Percentiles rank a stretch among this genome's conserved stretches.
These are phyloP conservation scores for Tricholoma terreum DNA, from an alignment of 768 basidiomycete genomes.

Conservation along the genomic window DNA sequence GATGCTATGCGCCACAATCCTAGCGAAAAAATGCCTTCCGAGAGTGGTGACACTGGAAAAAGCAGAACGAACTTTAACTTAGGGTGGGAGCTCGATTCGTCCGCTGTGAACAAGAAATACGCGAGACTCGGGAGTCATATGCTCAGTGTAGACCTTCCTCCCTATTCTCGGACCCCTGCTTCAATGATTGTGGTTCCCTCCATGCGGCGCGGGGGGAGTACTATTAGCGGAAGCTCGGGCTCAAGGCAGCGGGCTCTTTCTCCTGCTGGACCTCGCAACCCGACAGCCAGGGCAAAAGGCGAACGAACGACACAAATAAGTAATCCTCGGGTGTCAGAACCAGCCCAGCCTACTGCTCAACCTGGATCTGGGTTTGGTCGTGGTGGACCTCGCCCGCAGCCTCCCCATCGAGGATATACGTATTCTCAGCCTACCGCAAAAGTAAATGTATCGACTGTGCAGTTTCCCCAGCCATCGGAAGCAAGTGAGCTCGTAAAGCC, in stretches of 20 bases:
- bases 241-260: conserved; percentile 44
- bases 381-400: conserved; percentile 29
- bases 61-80: conserved; percentile 32
- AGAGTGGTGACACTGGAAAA: conserved; percentile 17
- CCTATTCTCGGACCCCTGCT: conserved; percentile 17
- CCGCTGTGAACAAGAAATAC: conserved; percentile 28
- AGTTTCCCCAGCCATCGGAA: conserved; percentile 14
- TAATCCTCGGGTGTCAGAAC: neutral
- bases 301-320: conserved; percentile 7
- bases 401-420: conserved; percentile 37
- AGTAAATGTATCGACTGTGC: conserved; percentile 13
- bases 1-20: conserved; percentile 43
- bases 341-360: neutral
- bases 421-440: conserved; percentile 22
- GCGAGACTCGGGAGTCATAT: conserved; percentile 20
- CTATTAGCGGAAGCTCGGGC: conserved; percentile 10
- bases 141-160: conserved; percentile 14
- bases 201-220: conserved; percentile 17
- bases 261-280: conserved; percentile 50
- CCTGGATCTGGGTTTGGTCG: conserved; percentile 9
- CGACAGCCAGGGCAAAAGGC: conserved; percentile 17
- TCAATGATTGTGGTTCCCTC: conserved; percentile 15
- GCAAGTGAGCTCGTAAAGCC: conserved; percentile 12
- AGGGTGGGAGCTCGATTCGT: conserved; percentile 37
- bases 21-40: conserved; percentile 41